A percentile compares a stretch with the other conserved stretches of the same genome.
phyloP scores from a whole-genome alignment of 2,329 filamentous ascomycete genomes.

The Cucurbitaria berberidis region DNA sequence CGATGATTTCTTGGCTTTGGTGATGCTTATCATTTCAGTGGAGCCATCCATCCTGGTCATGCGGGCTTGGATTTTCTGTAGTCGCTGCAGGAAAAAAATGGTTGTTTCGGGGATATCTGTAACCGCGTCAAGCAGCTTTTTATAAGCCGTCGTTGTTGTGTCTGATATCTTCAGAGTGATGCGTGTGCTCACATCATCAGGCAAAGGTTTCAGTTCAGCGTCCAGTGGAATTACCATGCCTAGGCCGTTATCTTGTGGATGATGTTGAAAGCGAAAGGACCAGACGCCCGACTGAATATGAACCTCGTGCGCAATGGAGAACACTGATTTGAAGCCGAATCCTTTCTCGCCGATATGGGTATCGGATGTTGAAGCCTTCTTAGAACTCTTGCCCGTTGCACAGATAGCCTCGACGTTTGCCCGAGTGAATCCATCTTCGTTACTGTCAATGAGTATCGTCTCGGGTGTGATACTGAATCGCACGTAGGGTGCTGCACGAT shows the following conservation, averaged over 20 bases:
- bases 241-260: constrained; percentile 52
- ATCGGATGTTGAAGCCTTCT: constrained; percentile 24
- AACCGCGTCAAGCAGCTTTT: constrained; percentile 9
- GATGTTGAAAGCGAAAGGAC: constrained; percentile 48
- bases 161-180: constrained; percentile 19
- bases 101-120: constrained; percentile 17
- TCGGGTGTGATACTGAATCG: constrained; percentile 26
- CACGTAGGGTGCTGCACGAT: constrained; percentile 19
- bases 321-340: constrained; percentile 48
- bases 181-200: constrained; percentile 18
- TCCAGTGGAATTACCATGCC: constrained; percentile 59
- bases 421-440: constrained; percentile 52
- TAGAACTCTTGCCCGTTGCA: constrained; percentile 46
- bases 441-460: constrained; percentile 52
- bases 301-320: constrained; percentile 43
- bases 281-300: constrained; percentile 50
- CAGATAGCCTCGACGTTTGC: constrained; percentile 50
- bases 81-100: constrained; percentile 18
- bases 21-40: background rate
- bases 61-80: constrained; percentile 8
- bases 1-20: background rate
- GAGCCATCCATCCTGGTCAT: background rate
- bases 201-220: constrained; percentile 13
- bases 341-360: constrained; percentile 48
- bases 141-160: constrained; percentile 1